phyloP scores from a whole-genome alignment of 768 basidiomycete species.

The Suillus alpinus region DNA sequence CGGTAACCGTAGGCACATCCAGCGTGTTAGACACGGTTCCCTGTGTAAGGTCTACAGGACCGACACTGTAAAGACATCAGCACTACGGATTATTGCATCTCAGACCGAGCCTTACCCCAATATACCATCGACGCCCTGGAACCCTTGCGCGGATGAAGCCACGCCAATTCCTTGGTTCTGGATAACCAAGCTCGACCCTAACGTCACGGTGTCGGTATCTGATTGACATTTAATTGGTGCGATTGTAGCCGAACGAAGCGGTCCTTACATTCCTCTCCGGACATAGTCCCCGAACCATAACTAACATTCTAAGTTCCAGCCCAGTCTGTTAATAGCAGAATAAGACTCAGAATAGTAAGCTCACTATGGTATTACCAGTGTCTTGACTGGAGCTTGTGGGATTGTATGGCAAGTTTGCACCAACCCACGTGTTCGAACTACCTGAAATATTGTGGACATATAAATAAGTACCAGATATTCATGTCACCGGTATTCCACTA shows the following conservation, averaged over 20 bases:
- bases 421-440: conserved; percentile 54
- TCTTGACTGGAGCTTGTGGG: conserved; percentile 41
- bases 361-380: conserved; percentile 33
- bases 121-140: conserved; percentile 47
- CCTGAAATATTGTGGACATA: conserved; percentile 17
- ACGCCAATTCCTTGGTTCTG: conserved; percentile 44
- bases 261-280: conserved; percentile 47
- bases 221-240: background rate
- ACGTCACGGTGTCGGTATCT: conserved; percentile 45
- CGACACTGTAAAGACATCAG: conserved; percentile 30
- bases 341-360: conserved; percentile 28
- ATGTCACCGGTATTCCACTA: conserved; percentile 8
- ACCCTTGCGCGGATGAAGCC: conserved; percentile 37
- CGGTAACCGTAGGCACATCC: conserved; percentile 48
- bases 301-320: conserved; percentile 38
- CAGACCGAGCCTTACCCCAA: conserved; percentile 32
- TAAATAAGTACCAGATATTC: background rate
- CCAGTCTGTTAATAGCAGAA: background rate
- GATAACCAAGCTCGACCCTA: conserved; percentile 37
- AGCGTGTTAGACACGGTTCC: conserved; percentile 35
- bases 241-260: background rate
- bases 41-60: conserved; percentile 46
- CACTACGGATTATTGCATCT: background rate
- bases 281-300: conserved; percentile 55
- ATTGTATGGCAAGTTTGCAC: conserved; percentile 42